Percentiles rank a stretch among this genome's conserved stretches.
Conservation (phyloP, 345 rosid genomes). For the Syzygium aromaticum region DNA sequence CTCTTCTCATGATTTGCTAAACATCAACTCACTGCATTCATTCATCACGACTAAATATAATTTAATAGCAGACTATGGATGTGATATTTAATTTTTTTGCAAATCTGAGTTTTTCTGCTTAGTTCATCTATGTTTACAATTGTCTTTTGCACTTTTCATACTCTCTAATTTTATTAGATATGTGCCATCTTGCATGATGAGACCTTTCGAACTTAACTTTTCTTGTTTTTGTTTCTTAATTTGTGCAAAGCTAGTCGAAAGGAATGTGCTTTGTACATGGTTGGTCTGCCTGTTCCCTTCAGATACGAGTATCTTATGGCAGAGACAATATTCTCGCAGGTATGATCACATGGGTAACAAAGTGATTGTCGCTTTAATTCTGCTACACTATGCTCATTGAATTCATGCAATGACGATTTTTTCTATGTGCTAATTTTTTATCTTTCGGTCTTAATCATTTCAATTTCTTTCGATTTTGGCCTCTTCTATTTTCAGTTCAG, state of each 20-base stretch:
- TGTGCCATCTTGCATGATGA: not conserved
- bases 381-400: not conserved
- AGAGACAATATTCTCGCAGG: slow-evolving; percentile 98
- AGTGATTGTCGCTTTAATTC: not conserved
- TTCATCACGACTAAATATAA: not conserved
- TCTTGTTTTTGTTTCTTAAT: slow-evolving; percentile 36
- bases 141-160: not conserved
- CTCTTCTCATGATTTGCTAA: not conserved
- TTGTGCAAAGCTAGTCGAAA: slow-evolving; percentile 96
- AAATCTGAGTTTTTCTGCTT: not conserved
- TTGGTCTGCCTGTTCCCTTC: slow-evolving; percentile 87
- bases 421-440: not conserved
- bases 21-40: not conserved
- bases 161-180: not conserved
- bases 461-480: not conserved
- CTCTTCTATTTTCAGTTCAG: not conserved
- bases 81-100: not conserved
- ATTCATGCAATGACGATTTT: not conserved
- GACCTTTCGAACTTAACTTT: slow-evolving; percentile 7
- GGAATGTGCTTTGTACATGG: slow-evolving; percentile 97
- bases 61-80: not conserved
- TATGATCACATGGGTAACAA: slow-evolving; percentile 2
- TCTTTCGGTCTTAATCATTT: not conserved
- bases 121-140: not conserved
- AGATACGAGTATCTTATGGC: slow-evolving; percentile 98